Percentiles rank a stretch among this genome's conserved stretches.
Evolutionary conservation across 768 basidiomycete species (phyloP).

Genomic region (Saitozyma sp.): DNA sequence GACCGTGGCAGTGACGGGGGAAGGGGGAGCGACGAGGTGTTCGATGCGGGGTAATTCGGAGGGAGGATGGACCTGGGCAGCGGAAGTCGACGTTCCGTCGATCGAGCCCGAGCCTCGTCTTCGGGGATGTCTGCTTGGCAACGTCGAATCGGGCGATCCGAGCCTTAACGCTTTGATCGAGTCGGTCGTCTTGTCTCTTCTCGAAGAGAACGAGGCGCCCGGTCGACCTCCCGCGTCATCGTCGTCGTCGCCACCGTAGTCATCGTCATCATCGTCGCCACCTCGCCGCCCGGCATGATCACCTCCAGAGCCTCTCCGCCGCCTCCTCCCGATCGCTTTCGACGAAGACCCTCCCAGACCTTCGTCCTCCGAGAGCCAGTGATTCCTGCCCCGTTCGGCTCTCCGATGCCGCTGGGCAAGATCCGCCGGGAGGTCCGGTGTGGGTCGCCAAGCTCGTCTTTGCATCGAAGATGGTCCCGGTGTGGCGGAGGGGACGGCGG

Average conservation of each 20-base stretch:
- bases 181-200: too few relatives aligned
- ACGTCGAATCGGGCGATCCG: too few relatives aligned
- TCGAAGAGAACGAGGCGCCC: too few relatives aligned
- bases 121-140: neutral
- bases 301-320: slow-evolving; percentile 13
- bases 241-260: slow-evolving; percentile 9
- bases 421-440: slow-evolving; percentile 13
- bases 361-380: slow-evolving; percentile 51
- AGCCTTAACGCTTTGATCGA: too few relatives aligned
- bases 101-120: too few relatives aligned
- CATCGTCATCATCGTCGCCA: too few relatives aligned
- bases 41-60: slow-evolving; percentile 17
- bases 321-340: slow-evolving; percentile 7
- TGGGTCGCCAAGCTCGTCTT: slow-evolving; percentile 16
- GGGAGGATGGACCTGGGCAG: neutral
- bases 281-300: neutral
- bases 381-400: slow-evolving; percentile 26
- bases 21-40: slow-evolving; percentile 13
- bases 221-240: neutral
- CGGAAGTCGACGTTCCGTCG: too few relatives aligned
- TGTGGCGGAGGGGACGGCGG: neutral
- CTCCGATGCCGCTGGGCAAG: slow-evolving; percentile 15
- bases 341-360: slow-evolving; percentile 25
- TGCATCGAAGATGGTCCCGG: slow-evolving; percentile 2
- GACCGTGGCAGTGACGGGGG: slow-evolving; percentile 8